Evolutionary conservation across 139 green algal genomes (phyloP), one percentile per base, ranked within the genome.

Genomic region (Ostreobium quekettii): DNA sequence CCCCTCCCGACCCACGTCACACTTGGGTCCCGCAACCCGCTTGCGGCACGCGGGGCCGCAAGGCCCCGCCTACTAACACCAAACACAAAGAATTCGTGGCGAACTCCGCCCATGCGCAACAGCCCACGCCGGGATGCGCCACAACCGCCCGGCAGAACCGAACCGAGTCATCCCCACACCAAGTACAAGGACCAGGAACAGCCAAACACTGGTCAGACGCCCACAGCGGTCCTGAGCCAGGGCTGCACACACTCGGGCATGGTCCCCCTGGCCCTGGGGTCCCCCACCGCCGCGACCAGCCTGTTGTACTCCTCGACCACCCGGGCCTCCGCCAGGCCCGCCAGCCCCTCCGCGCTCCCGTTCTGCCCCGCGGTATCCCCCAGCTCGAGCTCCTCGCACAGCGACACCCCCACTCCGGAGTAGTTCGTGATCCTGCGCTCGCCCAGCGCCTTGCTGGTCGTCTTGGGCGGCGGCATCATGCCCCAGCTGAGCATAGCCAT

Each of bases 401-500:
- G 29, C 1, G 79, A 85, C 70, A 96, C 91, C 48, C 89, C 89
- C 36, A 94, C 85, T 1, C 75, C 78, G 3, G 74, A 78, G 57
- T 77, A 91, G 60, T 84, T 81, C 5, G 88, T 91, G 2, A 93
- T 31, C 8, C 91, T 79, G 19, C 83, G 73, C 78, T 95, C 88
- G 6, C 88, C 89, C 22, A 96, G 76, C n/a, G 48, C 66, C 67
- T 90, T 89, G 8, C 63, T 46, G 48, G 90, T 59, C 2, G 64
- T 72, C n/a, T 76, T 76, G 6, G 92, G 92, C 4, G 93, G 93
- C 0, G 94, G 94, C 94, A 99, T 99, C 62, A 99, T 82, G 42
- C 82, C 81, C 59, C 82, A 89, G 11, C 69, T 85, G 66, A 82
- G 87, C 90, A 99, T 97, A 66, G 94, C 83, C 74, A 98, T 87